Conservation (phyloP, 2,329 filamentous ascomycete genomes). For the Xylaria sp. region DNA sequence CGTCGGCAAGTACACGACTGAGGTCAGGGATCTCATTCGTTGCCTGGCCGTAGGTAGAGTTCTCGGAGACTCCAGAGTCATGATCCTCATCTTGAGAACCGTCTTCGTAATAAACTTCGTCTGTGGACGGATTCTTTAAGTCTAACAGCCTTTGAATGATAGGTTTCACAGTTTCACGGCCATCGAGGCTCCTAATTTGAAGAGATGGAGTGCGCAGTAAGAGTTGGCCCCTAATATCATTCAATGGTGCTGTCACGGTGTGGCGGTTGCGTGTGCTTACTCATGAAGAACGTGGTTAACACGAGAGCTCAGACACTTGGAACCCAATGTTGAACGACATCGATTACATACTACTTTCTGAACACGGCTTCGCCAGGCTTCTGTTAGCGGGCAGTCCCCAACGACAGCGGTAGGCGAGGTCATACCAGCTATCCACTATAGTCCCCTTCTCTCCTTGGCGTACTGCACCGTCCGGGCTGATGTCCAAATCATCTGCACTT, state of each 20-base stretch:
- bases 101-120: neutral
- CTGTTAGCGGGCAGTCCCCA: neutral
- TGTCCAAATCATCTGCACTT: constrained; percentile 30
- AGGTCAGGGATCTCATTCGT: constrained; percentile 31
- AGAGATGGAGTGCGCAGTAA: constrained; percentile 44
- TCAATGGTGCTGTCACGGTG: neutral
- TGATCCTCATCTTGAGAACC: neutral
- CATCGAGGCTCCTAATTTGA: constrained; percentile 26
- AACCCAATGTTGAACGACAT: constrained; percentile 44
- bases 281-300: constrained; percentile 46
- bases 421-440: constrained; percentile 45
- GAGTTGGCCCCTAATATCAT: constrained; percentile 43
- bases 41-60: neutral
- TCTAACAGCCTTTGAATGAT: constrained; percentile 43
- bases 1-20: constrained; percentile 41
- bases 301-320: constrained; percentile 43
- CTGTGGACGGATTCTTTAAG: constrained; percentile 33
- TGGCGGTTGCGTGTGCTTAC: constrained; percentile 38
- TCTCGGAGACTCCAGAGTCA: neutral
- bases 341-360: constrained; percentile 45
- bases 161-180: constrained; percentile 35
- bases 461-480: constrained; percentile 33
- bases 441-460: constrained; percentile 43
- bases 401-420: neutral
- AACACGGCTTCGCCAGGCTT: constrained; percentile 38